Conservation (phyloP, 73 alveolate genomes). For the Paramecium caudatum region DNA sequence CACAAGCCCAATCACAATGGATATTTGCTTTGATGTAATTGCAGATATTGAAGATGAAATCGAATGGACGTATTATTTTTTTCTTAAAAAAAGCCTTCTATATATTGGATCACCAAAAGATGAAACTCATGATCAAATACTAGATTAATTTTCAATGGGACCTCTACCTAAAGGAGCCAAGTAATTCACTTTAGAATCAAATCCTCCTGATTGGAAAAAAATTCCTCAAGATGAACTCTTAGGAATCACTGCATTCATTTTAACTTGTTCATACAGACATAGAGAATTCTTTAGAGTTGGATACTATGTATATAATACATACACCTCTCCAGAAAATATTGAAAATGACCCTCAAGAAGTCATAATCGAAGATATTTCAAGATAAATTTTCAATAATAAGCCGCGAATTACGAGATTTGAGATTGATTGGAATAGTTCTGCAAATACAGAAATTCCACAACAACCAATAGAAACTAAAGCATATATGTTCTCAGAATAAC, state of each 20-base stretch:
- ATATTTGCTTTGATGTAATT: constrained; percentile 93
- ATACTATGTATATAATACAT: constrained; percentile 95
- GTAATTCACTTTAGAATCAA: constrained; percentile 91
- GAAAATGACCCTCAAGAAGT: constrained; percentile 94
- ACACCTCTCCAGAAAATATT: constrained; percentile 93
- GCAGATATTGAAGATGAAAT: constrained; percentile 83
- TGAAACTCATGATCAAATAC: constrained; percentile 91
- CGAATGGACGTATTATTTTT: constrained; percentile 89
- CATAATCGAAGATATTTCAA: constrained; percentile 83
- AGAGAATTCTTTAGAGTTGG: constrained; percentile 98
- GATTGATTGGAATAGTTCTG: constrained; percentile 87
- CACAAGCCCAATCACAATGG: constrained; percentile 89
- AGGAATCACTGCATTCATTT: constrained; percentile 98
- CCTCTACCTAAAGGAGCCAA: constrained; percentile 92
- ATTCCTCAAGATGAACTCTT: constrained; percentile 90
- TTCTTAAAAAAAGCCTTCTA: constrained; percentile 71
- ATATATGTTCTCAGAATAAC: constrained; percentile 58
- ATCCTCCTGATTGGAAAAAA: constrained; percentile 91
- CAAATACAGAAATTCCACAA: not conserved
- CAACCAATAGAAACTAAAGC: constrained; percentile 45
- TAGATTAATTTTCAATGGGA: constrained; percentile 94
- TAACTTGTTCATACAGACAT: constrained; percentile 93
- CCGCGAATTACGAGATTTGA: constrained; percentile 98
- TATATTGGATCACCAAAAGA: constrained; percentile 97
- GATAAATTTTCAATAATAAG: constrained; percentile 92